Evolutionary conservation across 2,329 filamentous ascomycete genomes (phyloP).

Genomic region (Arthrocladium fulminans): DNA sequence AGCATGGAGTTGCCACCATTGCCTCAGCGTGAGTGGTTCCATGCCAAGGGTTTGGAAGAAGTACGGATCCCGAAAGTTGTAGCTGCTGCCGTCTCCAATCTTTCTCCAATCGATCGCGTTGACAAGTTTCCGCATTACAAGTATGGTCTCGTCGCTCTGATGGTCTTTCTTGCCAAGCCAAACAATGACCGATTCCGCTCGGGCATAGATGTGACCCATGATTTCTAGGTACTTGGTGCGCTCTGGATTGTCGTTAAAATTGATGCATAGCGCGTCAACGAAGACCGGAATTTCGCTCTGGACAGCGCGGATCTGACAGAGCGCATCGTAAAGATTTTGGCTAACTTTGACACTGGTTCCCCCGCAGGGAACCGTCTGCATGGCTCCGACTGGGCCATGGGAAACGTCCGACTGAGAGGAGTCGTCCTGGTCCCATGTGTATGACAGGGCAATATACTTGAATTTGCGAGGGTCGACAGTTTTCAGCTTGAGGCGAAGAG

Average conservation of each 20-base stretch:
- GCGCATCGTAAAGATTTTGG: slow-evolving; percentile 7
- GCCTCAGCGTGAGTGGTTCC: slow-evolving; percentile 5
- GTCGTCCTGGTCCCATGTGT: slow-evolving; percentile 7
- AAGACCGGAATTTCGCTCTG: slow-evolving; percentile 10
- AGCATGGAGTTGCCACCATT: slow-evolving; percentile 5
- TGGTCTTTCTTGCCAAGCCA: slow-evolving; percentile 16
- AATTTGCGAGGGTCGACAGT: slow-evolving; percentile 5
- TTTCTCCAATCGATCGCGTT: slow-evolving; percentile 9
- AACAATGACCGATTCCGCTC: slow-evolving; percentile 12
- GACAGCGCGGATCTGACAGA: slow-evolving; percentile 5
- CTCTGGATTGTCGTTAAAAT: slow-evolving; percentile 12
- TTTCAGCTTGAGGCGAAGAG: slow-evolving; percentile 6
- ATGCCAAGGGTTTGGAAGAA: slow-evolving; percentile 2
- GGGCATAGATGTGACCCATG: slow-evolving; percentile 14
- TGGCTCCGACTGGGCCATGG: neutral
- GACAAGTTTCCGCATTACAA: slow-evolving; percentile 8
- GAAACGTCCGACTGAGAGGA: neutral
- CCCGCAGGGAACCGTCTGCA: neutral
- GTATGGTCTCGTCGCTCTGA: slow-evolving; percentile 3
- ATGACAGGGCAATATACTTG: slow-evolving; percentile 9
- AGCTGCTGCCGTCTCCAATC: neutral
- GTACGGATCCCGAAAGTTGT: slow-evolving; percentile 5
- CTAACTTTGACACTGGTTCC: neutral
- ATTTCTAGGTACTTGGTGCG: slow-evolving; percentile 10
- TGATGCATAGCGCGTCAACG: slow-evolving; percentile 15